Conservation (phyloP, 768 basidiomycete species). For the Tubosaeta brunneosetosa region DNA sequence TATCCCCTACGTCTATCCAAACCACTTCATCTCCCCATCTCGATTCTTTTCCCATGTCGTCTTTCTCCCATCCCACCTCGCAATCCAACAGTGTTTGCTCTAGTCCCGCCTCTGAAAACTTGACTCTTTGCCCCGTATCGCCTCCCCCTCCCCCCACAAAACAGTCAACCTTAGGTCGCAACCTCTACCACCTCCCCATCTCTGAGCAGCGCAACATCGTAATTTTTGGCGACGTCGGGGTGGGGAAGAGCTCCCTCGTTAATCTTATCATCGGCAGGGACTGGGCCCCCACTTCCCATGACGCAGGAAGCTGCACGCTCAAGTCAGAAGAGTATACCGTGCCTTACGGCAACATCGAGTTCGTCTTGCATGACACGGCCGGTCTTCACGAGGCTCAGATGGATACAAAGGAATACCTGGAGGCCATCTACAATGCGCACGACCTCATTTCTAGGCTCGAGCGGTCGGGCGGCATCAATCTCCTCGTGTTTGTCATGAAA, state of each 20-base stretch:
- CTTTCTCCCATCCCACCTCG: no score
- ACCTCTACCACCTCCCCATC: neutral
- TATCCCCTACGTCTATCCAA: no score
- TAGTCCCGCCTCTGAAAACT: no score
- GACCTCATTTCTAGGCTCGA: slow-evolving; percentile 32
- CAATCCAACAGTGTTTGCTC: no score
- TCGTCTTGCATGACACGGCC: slow-evolving; percentile 24
- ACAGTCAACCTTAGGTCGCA: neutral
- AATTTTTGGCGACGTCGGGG: slow-evolving; percentile 26
- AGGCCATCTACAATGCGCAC: slow-evolving; percentile 28
- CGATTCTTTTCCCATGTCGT: no score
- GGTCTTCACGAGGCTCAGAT: slow-evolving; percentile 28
- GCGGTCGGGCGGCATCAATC: slow-evolving; percentile 22
- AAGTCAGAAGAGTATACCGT: slow-evolving; percentile 19
- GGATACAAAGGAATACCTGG: slow-evolving; percentile 19
- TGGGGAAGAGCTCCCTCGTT: slow-evolving; percentile 39
- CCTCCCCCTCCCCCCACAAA: no score
- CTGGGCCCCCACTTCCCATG: slow-evolving; percentile 26
- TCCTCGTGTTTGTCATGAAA: slow-evolving; percentile 31
- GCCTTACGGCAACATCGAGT: slow-evolving; percentile 14
- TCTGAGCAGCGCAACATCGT: slow-evolving; percentile 22
- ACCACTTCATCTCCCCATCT: no score
- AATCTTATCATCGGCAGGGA: slow-evolving; percentile 33
- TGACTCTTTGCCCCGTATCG: no score
- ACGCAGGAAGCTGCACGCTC: slow-evolving; percentile 36